Evolutionary conservation across 2,329 filamentous ascomycete species (phyloP).

Genomic region (Rutstroemia sp.): DNA sequence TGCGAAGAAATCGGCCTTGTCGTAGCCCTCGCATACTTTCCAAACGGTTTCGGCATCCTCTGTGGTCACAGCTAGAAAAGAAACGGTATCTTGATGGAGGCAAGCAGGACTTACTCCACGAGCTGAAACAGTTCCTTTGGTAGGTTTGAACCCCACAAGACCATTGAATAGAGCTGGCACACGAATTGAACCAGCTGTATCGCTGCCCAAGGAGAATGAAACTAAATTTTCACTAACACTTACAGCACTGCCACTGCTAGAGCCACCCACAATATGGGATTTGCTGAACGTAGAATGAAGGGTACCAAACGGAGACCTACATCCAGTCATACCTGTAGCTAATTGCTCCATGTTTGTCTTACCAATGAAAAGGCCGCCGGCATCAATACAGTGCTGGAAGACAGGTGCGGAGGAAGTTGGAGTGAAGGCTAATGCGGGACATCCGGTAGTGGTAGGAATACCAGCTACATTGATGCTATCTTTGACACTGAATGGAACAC

Average conservation of each 20-base stretch:
- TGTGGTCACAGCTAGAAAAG: constrained; percentile 38
- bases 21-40: constrained; percentile 39
- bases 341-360: constrained; percentile 50
- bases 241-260: constrained; percentile 45
- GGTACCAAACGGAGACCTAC: constrained; percentile 44
- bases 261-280: constrained; percentile 45
- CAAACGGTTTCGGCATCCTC: constrained; percentile 41
- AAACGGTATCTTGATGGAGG: constrained; percentile 45
- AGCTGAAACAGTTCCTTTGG: constrained; percentile 41
- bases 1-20: constrained; percentile 43
- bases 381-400: constrained; percentile 38
- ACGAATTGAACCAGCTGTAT: constrained; percentile 45
- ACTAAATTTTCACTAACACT: constrained; percentile 43
- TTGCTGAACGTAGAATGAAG: constrained; percentile 40
- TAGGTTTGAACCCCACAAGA: constrained; percentile 40
- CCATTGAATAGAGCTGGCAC: constrained; percentile 44
- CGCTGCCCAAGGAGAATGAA: constrained; percentile 45
- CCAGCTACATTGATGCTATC: constrained; percentile 41
- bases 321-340: constrained; percentile 48
- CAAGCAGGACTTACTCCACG: constrained; percentile 43
- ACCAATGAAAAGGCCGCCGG: constrained; percentile 49
- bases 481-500: constrained; percentile 43
- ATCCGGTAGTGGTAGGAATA: constrained; percentile 40
- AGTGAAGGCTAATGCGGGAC: constrained; percentile 37
- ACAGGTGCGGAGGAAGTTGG: constrained; percentile 38